Evolutionary conservation across 139 green algal species (phyloP).

Genomic region (Coelastrella sp.): DNA sequence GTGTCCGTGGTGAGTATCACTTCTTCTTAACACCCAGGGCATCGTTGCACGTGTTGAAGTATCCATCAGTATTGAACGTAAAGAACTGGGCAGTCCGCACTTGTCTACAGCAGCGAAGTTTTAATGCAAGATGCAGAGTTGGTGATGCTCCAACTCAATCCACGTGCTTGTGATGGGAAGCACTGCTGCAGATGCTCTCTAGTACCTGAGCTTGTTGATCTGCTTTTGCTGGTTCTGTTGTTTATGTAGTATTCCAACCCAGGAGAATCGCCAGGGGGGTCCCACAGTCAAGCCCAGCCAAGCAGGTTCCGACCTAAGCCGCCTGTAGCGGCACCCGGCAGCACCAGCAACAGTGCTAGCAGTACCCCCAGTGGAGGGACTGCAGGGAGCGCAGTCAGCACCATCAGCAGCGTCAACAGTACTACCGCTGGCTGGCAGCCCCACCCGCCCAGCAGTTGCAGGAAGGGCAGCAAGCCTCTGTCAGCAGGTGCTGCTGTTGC

Average conservation of each 20-base stretch:
- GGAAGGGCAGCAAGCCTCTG: background rate
- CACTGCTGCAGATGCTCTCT: background rate
- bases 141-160: no score
- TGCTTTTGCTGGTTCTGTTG: background rate
- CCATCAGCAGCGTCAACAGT: background rate
- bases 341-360: constrained; percentile 36
- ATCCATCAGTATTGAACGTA: no score
- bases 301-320: constrained; percentile 26
- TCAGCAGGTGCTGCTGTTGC: background rate
- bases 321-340: constrained; percentile 14
- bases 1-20: background rate
- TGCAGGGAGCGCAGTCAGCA: background rate
- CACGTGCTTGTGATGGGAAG: no score
- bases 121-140: no score
- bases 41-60: no score
- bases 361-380: constrained; percentile 30
- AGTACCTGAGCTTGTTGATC: background rate
- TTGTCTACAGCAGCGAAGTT: no score
- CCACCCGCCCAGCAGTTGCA: constrained; percentile 15
- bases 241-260: background rate
- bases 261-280: constrained; percentile 25
- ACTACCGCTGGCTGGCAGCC: background rate
- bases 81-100: no score
- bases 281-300: background rate
- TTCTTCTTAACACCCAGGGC: background rate